Evolutionary conservation across 306 rosid species (phyloP).

Genomic region (Cicer cuneatum): DNA sequence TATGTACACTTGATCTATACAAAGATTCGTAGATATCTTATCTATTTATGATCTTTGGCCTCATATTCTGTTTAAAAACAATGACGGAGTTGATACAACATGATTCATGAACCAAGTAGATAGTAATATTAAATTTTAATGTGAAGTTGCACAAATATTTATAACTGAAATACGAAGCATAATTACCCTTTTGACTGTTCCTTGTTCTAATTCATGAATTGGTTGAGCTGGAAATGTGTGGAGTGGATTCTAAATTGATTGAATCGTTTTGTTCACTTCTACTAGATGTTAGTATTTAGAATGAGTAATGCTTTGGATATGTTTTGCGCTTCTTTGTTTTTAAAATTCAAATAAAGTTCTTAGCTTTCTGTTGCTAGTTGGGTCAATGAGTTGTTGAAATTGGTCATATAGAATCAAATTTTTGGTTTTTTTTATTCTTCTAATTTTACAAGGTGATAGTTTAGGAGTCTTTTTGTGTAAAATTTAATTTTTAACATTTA

Average conservation of each 20-base stretch:
- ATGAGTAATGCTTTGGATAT: not conserved
- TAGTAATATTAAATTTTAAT: too few species aligned
- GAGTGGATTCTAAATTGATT: too few species aligned
- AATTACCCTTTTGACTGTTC: too few species aligned
- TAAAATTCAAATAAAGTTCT: not conserved
- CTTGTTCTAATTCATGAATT: not conserved
- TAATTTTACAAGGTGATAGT: not conserved
- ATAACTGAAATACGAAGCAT: too few species aligned
- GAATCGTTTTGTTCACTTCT: not conserved
- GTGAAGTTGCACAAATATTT: too few species aligned
- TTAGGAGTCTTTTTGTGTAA: not conserved
- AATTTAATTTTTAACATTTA: conserved; percentile 3
- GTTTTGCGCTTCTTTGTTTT: not conserved
- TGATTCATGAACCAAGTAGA: too few species aligned
- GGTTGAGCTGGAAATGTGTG: not conserved
- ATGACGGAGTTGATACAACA: too few species aligned
- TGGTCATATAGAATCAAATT: not conserved
- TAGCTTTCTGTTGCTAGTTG: not conserved
- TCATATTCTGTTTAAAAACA: too few species aligned
- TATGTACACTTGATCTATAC: too few species aligned
- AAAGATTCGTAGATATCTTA: too few species aligned
- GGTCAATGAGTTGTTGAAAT: conserved; percentile 17
- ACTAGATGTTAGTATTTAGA: not conserved
- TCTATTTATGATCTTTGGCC: too few species aligned
- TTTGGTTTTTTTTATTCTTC: not conserved